Percentiles rank a stretch among this genome's conserved stretches.
Conservation (phyloP, 2,329 filamentous ascomycete species). For the Fragosphaeria purpurea region DNA sequence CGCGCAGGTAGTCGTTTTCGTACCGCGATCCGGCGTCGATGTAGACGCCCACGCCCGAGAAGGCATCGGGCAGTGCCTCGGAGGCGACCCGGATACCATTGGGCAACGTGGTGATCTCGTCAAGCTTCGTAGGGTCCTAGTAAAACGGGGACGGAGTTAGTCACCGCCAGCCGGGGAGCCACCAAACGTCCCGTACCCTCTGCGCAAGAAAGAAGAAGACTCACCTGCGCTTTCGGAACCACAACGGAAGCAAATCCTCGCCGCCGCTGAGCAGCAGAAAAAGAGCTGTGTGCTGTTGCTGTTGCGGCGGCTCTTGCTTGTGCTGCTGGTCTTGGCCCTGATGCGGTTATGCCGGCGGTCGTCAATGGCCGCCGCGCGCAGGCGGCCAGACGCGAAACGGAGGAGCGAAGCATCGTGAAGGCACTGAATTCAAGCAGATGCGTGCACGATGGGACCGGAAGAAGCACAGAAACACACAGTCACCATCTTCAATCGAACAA, state of each 20-base stretch:
- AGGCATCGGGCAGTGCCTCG: slow-evolving; percentile 87
- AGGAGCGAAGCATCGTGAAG: slow-evolving; percentile 9
- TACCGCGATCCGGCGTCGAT: slow-evolving; percentile 91
- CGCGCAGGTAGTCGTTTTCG: slow-evolving; percentile 74
- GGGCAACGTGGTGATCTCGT: slow-evolving; percentile 75
- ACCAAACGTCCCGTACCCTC: too few species aligned
- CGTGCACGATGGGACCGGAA: neutral
- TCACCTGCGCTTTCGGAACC: slow-evolving; percentile 4
- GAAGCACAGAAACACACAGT: slow-evolving; percentile 63
- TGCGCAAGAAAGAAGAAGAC: neutral
- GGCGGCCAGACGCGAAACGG: slow-evolving; percentile 9
- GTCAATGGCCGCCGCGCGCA: slow-evolving; percentile 4
- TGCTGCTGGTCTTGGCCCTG: too few species aligned
- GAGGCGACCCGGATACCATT: slow-evolving; percentile 94
- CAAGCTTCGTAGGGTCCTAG: slow-evolving; percentile 76
- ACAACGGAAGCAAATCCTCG: slow-evolving; percentile 5
- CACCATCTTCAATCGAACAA: slow-evolving; percentile 43
- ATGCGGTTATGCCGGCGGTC: too few species aligned
- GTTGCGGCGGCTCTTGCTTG: too few species aligned
- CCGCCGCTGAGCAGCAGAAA: neutral
- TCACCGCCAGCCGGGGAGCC: too few species aligned
- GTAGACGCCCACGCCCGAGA: slow-evolving; percentile 91
- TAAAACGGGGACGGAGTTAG: too few species aligned
- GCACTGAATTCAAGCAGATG: too few species aligned
- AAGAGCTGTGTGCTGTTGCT: neutral